A percentile compares a stretch with the other conserved stretches of the same genome.
Conservation (phyloP, 441 rosid genomes). For the Eutrema salsugineum region DNA sequence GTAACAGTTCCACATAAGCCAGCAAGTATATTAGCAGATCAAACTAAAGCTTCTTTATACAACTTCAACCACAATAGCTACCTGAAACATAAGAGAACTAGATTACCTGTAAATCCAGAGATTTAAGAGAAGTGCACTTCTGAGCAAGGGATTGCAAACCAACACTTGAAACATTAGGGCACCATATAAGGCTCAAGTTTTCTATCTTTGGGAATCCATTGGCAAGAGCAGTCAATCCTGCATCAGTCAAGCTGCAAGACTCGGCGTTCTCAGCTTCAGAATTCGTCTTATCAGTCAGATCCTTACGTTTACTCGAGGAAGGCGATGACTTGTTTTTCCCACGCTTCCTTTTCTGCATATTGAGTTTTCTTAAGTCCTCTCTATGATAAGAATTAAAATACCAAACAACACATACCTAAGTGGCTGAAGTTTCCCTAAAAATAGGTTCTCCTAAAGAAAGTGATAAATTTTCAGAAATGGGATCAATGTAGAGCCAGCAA, state of each 20-base stretch:
- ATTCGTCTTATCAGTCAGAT: slow-evolving; percentile 29
- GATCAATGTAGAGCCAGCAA: neutral
- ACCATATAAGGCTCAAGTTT: slow-evolving; percentile 82
- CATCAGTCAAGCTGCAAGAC: slow-evolving; percentile 58
- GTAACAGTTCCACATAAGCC: no score
- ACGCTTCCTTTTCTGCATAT: slow-evolving; percentile 56
- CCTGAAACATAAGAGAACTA: neutral
- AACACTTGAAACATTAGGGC: slow-evolving; percentile 63
- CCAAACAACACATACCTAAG: neutral
- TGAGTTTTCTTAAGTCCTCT: neutral
- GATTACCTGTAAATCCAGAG: slow-evolving; percentile 84
- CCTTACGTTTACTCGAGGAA: slow-evolving; percentile 32
- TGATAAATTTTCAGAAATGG: neutral
- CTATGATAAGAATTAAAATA: neutral
- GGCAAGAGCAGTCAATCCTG: slow-evolving; percentile 61
- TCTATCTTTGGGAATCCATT: slow-evolving; percentile 66
- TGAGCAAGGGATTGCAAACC: slow-evolving; percentile 66
- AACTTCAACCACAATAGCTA: neutral
- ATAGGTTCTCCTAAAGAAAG: neutral
- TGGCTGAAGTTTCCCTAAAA: neutral
- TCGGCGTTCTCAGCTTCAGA: slow-evolving; percentile 38
- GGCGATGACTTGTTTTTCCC: slow-evolving; percentile 24
- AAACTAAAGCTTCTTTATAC: neutral
- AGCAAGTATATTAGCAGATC: neutral
- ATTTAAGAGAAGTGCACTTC: slow-evolving; percentile 56